phyloP scores from a whole-genome alignment of 257 asterid genomes.

The Solanum peruvianum region DNA sequence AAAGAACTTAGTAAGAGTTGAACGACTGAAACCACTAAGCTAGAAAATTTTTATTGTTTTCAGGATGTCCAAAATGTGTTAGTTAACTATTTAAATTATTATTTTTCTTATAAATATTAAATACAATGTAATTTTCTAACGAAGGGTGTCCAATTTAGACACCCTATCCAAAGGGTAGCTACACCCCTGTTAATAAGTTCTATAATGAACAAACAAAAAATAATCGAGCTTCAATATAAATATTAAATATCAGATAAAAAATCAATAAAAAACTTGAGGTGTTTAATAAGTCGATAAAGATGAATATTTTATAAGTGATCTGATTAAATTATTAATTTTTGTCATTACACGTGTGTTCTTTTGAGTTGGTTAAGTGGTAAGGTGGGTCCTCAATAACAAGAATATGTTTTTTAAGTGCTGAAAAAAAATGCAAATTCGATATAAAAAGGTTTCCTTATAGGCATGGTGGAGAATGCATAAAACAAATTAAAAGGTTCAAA shows the following conservation, averaged over 20 bases:
- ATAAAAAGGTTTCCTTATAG: background rate
- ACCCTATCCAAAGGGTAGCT: too few relatives aligned
- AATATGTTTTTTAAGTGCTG: background rate
- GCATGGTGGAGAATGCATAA: slow-evolving; percentile 24
- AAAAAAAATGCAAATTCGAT: slow-evolving; percentile 25
- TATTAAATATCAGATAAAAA: background rate
- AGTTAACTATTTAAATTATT: too few relatives aligned
- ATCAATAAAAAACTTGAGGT: background rate
- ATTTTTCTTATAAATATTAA: too few relatives aligned
- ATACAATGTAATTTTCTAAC: too few relatives aligned
- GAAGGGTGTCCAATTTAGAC: too few relatives aligned
- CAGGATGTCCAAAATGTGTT: too few relatives aligned
- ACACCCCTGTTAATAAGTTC: background rate
- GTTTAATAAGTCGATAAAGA: background rate
- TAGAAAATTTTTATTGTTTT: too few relatives aligned
- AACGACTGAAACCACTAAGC: too few relatives aligned
- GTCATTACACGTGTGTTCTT: slow-evolving; percentile 4
- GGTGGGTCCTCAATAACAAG: slow-evolving; percentile 1
- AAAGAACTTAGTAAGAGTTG: too few relatives aligned
- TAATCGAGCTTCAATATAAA: fast-evolving
- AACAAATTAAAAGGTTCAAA: slow-evolving; percentile 4
- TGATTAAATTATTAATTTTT: background rate
- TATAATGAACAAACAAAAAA: background rate
- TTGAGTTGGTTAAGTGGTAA: slow-evolving; percentile 18
- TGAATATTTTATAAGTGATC: background rate